Evolutionary conservation across 768 basidiomycete species (phyloP).

Genomic region (Suillus alpinus): DNA sequence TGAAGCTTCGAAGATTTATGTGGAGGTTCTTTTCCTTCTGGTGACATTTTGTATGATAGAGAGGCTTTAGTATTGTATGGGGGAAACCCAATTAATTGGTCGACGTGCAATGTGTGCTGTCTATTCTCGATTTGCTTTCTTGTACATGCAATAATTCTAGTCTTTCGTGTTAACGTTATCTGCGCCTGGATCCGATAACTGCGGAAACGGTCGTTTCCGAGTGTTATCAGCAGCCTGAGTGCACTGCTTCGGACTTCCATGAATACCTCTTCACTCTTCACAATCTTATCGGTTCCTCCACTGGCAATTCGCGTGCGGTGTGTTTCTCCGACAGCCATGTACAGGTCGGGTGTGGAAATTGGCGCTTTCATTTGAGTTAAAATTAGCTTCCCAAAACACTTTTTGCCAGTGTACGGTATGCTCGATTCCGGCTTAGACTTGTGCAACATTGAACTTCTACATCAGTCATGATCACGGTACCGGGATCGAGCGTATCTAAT

Average conservation of each 20-base stretch:
- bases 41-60: slow-evolving; percentile 19
- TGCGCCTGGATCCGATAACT: not conserved
- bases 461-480: no score
- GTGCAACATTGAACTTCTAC: no score
- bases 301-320: no score
- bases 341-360: no score
- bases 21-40: slow-evolving; percentile 4
- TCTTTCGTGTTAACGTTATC: not conserved
- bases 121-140: slow-evolving; percentile 12
- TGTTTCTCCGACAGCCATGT: no score
- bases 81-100: slow-evolving; percentile 20
- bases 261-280: no score
- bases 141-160: slow-evolving; percentile 25
- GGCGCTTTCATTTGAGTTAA: no score
- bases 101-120: slow-evolving; percentile 22
- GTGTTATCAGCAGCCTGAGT: not conserved
- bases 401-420: no score
- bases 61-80: slow-evolving; percentile 26
- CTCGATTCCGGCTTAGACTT: no score
- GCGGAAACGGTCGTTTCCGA: not conserved
- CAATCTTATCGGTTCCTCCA: not conserved
- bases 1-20: slow-evolving; percentile 3
- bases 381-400: no score
- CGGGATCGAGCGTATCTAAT: no score
- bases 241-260: no score